These are phyloP conservation scores for Onygenales sp. DNA, from an alignment of 2,329 filamentous ascomycete genomes.

Conservation along the genomic window DNA sequence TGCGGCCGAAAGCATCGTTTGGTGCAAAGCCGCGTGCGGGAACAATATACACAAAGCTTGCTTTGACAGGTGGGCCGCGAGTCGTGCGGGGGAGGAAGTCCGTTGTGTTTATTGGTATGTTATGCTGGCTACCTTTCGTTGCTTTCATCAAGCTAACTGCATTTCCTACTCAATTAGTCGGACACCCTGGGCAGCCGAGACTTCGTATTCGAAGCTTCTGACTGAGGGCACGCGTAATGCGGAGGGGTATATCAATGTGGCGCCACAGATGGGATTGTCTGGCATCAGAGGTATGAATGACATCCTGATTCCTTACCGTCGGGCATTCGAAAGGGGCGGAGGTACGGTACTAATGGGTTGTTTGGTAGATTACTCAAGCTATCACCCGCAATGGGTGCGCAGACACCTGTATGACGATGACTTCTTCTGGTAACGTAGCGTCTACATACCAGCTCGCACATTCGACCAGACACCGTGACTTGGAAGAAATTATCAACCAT, in stretches of 20 bases:
- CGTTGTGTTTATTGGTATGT: conserved; percentile 38
- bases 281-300: conserved; percentile 25
- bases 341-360: conserved; percentile 3
- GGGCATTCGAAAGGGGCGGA: background rate
- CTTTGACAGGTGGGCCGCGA: conserved; percentile 44
- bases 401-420: conserved; percentile 11
- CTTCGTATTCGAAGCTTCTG: conserved; percentile 18
- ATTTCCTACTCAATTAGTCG: conserved; percentile 21
- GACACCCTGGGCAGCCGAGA: conserved; percentile 29
- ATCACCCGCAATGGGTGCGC: conserved; percentile 30
- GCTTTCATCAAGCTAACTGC: background rate
- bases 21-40: conserved; percentile 52
- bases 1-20: conserved; percentile 40
- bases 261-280: conserved; percentile 31
- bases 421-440: background rate
- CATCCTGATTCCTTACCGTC: background rate
- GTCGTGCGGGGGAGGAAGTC: conserved; percentile 18
- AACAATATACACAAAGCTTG: conserved; percentile 54
- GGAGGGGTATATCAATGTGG: conserved; percentile 39
- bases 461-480: too few relatives aligned
- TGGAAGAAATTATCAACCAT: too few relatives aligned
- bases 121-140: background rate
- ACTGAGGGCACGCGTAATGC: conserved; percentile 17
- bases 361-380: conserved; percentile 29
- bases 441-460: background rate